Base-by-base conservation (phyloP, 2,329 filamentous ascomycete species). In the Nemania abortiva region DNA sequence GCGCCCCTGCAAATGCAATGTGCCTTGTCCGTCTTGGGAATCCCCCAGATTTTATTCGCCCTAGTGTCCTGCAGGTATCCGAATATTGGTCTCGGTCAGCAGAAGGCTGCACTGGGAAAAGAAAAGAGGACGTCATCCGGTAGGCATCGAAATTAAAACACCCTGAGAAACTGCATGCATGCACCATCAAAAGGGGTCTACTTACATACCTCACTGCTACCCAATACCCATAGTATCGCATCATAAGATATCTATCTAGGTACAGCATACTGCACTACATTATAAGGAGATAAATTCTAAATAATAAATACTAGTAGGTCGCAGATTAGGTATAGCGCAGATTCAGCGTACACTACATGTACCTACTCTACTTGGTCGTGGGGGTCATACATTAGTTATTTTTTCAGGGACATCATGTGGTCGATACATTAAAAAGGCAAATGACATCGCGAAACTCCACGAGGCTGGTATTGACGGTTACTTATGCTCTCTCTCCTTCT, bases 11-110 rank as follows among this genome's bases (percentile, higher is more conserved):
- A 63, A 64, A 55, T 68, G 65, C 5, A 63, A 64, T 60, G 18
- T 50, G 49, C 20, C 45, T n/a, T 22, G 53, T 42, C 52, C 55
- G 53, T 47, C 49, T 49, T 50, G 61, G 24, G 24, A 64, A 55
- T 47, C 47, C 61, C 65, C 49, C 55, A 29, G 60, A 65, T 68
- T 53, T 57, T 34, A 61, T 65, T 68, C 56, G 66, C 62, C 52
- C 55, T 22, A 52, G 59, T 29, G 3, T 42, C 6, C 22, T 65
- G 29, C 66, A 68, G 59, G 54, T 53, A 34, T 20, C 15, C 29
- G 6, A 37, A 59, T 53, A 47, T 58, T 34, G 65, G 9, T 18
- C 42, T 54, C 54, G 59, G 63, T 64, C 60, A 59, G 60, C 60
- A 20, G 39, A 9, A n/a, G 31, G 15, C 20, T 27, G 55, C 13